Conservation (phyloP, 148 eudicot species). For the Chenopodium formosanum region DNA sequence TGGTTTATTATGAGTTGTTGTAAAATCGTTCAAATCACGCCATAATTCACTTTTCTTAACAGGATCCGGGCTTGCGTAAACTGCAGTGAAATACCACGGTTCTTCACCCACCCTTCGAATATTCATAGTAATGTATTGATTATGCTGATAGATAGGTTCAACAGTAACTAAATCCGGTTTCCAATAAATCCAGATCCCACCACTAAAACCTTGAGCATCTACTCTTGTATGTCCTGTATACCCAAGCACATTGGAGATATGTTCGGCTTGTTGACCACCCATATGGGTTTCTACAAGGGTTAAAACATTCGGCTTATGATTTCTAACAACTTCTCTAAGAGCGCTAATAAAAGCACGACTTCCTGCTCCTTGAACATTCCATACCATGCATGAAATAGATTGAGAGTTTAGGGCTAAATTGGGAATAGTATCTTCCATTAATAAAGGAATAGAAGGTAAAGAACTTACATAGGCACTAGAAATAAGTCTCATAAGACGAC, state of each 20-base stretch:
- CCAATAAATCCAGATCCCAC: neutral
- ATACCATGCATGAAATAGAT: neutral
- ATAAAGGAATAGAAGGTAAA: neutral
- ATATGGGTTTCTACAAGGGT: too few relatives aligned
- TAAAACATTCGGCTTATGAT: too few relatives aligned
- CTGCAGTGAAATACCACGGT: neutral
- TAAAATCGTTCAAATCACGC: neutral
- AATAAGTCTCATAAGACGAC: too few relatives aligned
- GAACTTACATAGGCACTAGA: too few relatives aligned
- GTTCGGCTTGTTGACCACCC: too few relatives aligned
- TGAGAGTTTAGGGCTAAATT: too few relatives aligned
- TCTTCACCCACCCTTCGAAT: neutral
- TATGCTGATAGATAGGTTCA: neutral
- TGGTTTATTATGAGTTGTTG: neutral
- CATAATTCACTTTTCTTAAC: neutral
- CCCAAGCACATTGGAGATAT: too few relatives aligned
- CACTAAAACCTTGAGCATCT: too few relatives aligned
- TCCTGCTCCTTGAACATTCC: neutral
- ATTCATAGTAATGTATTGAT: neutral
- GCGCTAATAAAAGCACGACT: too few relatives aligned
- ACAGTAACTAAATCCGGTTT: neutral
- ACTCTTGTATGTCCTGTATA: too few relatives aligned
- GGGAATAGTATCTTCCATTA: neutral
- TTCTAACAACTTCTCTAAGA: too few relatives aligned
- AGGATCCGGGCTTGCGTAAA: neutral